Percentiles rank a stretch among this genome's conserved stretches.
phyloP scores from a whole-genome alignment of 257 asterid species.

The Catharanthus roseus region DNA sequence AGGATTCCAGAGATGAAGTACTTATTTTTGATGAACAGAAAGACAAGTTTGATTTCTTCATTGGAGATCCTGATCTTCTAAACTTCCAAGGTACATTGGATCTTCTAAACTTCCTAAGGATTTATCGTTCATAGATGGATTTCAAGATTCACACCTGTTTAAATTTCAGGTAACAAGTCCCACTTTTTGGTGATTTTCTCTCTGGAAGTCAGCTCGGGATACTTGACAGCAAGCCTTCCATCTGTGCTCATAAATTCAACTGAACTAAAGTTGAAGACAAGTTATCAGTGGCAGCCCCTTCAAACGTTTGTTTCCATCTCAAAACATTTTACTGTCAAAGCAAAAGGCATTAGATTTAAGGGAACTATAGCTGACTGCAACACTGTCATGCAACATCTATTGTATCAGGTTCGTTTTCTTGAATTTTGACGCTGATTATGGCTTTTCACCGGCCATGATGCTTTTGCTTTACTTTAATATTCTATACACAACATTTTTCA shows the following conservation, averaged over 20 bases:
- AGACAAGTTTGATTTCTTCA: slow-evolving; percentile 34
- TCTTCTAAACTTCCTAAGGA: too few relatives aligned
- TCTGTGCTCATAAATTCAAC: slow-evolving; percentile 59
- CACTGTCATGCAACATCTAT: slow-evolving; percentile 45
- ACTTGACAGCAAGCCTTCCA: slow-evolving; percentile 62
- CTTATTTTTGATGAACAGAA: slow-evolving; percentile 41
- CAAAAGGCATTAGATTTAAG: slow-evolving; percentile 75
- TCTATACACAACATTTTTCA: neutral
- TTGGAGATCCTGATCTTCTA: slow-evolving; percentile 71
- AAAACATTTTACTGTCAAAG: slow-evolving; percentile 65
- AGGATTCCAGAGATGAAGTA: slow-evolving; percentile 44
- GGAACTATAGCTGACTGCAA: slow-evolving; percentile 71
- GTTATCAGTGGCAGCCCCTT: slow-evolving; percentile 84
- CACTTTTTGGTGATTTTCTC: slow-evolving; percentile 57
- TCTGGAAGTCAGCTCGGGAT: slow-evolving; percentile 72
- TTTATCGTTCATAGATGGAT: neutral
- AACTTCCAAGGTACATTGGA: slow-evolving; percentile 61
- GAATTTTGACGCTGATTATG: neutral
- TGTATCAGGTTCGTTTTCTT: slow-evolving; percentile 51
- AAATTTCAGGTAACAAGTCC: slow-evolving; percentile 55
- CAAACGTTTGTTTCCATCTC: slow-evolving; percentile 83
- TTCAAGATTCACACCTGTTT: slow-evolving; percentile 12
- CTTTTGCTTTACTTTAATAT: neutral
- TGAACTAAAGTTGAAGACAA: slow-evolving; percentile 60
- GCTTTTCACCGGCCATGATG: neutral